Conservation (phyloP, 2,329 filamentous ascomycete species). For the Aureobasidium sp. region DNA sequence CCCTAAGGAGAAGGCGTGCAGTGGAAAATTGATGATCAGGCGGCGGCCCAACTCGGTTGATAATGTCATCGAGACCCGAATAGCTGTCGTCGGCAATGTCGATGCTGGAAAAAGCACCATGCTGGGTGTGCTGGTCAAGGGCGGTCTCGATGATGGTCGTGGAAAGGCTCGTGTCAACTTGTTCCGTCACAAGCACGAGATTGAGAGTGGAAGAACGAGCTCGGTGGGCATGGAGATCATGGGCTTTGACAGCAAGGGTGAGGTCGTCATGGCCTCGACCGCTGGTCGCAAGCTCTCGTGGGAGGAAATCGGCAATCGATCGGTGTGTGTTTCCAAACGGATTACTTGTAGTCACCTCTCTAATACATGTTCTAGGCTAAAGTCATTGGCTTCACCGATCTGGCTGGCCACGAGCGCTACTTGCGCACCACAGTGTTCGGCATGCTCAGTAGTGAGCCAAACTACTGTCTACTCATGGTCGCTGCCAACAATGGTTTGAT, state of each 20-base stretch:
- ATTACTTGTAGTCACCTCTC: no score
- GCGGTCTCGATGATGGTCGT: slow-evolving; percentile 86
- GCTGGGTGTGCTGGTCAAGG: slow-evolving; percentile 91
- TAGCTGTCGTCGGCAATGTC: slow-evolving; percentile 95
- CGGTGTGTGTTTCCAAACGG: slow-evolving; percentile 35
- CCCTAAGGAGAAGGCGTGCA: slow-evolving; percentile 63
- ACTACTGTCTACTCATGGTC: slow-evolving; percentile 97
- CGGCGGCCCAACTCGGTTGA: slow-evolving; percentile 66
- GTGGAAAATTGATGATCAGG: slow-evolving; percentile 80
- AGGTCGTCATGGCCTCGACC: slow-evolving; percentile 71
- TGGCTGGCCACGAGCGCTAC: slow-evolving; percentile 93
- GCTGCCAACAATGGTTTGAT: slow-evolving; percentile 95
- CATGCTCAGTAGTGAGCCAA: slow-evolving; percentile 84
- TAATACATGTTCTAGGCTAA: slow-evolving; percentile 50
- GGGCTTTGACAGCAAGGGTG: slow-evolving; percentile 83
- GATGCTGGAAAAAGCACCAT: slow-evolving; percentile 96
- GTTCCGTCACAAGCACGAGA: slow-evolving; percentile 96
- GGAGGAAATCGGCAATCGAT: slow-evolving; percentile 94
- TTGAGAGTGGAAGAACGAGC: slow-evolving; percentile 89
- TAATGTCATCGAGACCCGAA: slow-evolving; percentile 87
- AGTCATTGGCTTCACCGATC: slow-evolving; percentile 91
- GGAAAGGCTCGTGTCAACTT: slow-evolving; percentile 91
- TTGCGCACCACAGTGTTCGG: slow-evolving; percentile 94
- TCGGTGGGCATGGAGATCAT: slow-evolving; percentile 99
- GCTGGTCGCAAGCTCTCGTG: slow-evolving; percentile 84